phyloP scores from a whole-genome alignment of 2,329 filamentous ascomycete genomes.

The Colletotrichum siamense region DNA sequence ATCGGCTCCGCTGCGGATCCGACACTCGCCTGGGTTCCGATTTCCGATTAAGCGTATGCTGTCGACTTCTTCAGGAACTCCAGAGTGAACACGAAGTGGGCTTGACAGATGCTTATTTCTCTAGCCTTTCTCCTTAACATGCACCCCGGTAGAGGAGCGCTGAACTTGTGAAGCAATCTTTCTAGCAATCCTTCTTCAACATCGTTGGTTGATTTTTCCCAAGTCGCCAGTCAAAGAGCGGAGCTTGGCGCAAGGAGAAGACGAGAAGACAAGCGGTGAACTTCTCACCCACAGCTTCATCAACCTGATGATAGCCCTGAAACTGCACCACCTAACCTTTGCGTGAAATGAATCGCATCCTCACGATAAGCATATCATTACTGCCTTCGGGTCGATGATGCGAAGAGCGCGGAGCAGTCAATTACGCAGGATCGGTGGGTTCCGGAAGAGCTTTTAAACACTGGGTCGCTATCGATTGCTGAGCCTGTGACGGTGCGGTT shows the following conservation, averaged over 20 bases:
- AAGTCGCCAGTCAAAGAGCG: fast-evolving
- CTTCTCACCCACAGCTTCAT: neutral
- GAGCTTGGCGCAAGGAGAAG: fast-evolving
- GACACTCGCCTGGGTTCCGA: neutral
- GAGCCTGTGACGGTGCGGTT: neutral
- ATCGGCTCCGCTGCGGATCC: neutral
- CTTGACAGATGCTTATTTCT: neutral
- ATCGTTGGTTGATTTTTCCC: fast-evolving
- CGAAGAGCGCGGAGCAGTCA: neutral
- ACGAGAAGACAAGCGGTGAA: fast-evolving
- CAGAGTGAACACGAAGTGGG: neutral
- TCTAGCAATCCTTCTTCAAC: neutral
- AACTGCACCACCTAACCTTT: neutral
- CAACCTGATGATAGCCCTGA: neutral
- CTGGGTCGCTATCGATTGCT: neutral
- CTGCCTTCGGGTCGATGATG: neutral
- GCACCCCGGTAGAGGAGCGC: fast-evolving
- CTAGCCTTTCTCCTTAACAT: neutral
- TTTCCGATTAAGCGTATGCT: neutral
- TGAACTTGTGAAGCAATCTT: fast-evolving
- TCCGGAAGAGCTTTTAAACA: neutral
- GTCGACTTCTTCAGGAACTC: neutral
- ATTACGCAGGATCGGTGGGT: neutral
- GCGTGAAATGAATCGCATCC: neutral
- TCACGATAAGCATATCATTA: neutral